Evolutionary conservation across 2,329 filamentous ascomycete genomes (phyloP).

Genomic region (Mycosphaerella arachidis): DNA sequence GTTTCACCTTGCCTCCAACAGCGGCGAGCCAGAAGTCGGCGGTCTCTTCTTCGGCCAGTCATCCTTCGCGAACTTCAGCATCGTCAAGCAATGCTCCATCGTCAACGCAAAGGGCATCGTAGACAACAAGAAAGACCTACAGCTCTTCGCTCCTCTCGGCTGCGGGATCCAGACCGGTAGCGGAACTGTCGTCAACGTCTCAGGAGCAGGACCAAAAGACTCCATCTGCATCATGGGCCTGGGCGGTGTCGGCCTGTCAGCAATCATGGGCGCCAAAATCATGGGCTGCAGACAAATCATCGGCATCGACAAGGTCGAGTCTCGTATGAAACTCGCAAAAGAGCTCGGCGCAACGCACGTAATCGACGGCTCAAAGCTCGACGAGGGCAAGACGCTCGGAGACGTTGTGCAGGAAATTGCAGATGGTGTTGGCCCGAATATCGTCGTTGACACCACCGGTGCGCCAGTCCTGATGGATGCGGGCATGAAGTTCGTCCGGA

Average conservation of each 20-base stretch:
- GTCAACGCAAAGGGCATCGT: slow-evolving; percentile 42
- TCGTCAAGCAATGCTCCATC: slow-evolving; percentile 39
- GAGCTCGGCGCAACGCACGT: slow-evolving; percentile 40
- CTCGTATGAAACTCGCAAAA: slow-evolving; percentile 37
- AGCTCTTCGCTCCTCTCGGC: slow-evolving; percentile 43
- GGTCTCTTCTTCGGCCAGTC: slow-evolving; percentile 49
- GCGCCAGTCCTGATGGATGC: slow-evolving; percentile 41
- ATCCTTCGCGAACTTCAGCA: slow-evolving; percentile 40
- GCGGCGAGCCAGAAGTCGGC: slow-evolving; percentile 30
- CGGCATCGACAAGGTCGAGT: slow-evolving; percentile 38
- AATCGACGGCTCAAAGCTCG: slow-evolving; percentile 34
- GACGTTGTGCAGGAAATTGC: slow-evolving; percentile 36
- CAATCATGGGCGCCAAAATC: slow-evolving; percentile 48
- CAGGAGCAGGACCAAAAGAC: slow-evolving; percentile 35
- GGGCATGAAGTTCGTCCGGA: slow-evolving; percentile 40
- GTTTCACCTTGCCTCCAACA: slow-evolving; percentile 25
- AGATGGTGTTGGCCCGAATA: slow-evolving; percentile 39
- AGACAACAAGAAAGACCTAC: slow-evolving; percentile 37
- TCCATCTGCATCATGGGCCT: slow-evolving; percentile 42
- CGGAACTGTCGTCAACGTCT: slow-evolving; percentile 41
- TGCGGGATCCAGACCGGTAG: slow-evolving; percentile 46
- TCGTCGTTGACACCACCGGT: slow-evolving; percentile 51
- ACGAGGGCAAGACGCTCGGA: slow-evolving; percentile 32
- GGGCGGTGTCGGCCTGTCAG: slow-evolving; percentile 45
- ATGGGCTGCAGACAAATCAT: slow-evolving; percentile 38